Conservation (phyloP, 176 grass and related monocot species). For the Pontederia crassipes region DNA sequence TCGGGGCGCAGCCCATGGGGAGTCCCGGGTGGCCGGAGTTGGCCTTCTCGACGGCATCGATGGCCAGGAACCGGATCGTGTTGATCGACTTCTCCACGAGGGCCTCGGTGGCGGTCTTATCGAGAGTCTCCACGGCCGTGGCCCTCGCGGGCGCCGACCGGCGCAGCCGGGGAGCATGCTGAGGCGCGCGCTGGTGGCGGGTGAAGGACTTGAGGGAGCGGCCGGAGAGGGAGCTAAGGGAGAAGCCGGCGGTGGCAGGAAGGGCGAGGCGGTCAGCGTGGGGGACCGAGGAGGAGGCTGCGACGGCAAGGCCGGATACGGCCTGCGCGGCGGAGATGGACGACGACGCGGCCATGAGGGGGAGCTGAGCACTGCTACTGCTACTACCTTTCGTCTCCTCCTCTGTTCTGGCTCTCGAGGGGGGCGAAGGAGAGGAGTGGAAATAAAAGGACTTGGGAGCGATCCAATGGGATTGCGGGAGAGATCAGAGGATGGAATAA, state of each 20-base stretch:
- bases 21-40: conserved; percentile 80
- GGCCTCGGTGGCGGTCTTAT: conserved; percentile 31
- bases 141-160: conserved; percentile 14
- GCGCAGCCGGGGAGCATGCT: conserved; percentile 7
- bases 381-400: no score
- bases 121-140: conserved; percentile 42
- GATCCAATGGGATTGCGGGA: no score
- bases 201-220: conserved; percentile 29
- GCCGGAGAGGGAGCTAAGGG: conserved; percentile 34
- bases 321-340: conserved; percentile 24
- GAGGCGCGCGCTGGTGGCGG: conserved; percentile 4
- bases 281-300: conserved; percentile 26
- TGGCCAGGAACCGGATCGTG: conserved; percentile 89
- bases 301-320: conserved; percentile 37
- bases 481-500: no score
- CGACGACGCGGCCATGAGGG: neutral
- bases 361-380: no score
- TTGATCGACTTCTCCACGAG: conserved; percentile 90
- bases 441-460: no score
- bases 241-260: conserved; percentile 22
- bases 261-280: neutral
- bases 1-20: conserved; percentile 93
- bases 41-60: conserved; percentile 97
- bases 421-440: no score
- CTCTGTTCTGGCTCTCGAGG: no score